Evolutionary conservation across 305 asterid species (phyloP).

Genomic region (Fraxinus platypoda): DNA sequence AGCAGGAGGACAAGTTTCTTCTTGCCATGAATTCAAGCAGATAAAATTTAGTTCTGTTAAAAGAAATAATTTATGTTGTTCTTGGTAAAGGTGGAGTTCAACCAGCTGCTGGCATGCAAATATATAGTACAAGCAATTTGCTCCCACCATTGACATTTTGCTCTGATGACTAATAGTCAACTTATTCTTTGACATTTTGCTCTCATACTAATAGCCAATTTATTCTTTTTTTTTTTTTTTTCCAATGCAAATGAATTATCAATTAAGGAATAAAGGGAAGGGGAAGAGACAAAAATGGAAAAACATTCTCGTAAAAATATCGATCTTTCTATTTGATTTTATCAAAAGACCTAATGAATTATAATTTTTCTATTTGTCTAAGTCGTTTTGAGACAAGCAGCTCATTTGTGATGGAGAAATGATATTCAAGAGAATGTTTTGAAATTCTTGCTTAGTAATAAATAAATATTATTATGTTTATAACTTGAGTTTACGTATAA

Average conservation of each 20-base stretch:
- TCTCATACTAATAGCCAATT: background rate
- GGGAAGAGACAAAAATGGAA: background rate
- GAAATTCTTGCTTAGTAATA: background rate
- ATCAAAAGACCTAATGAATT: background rate
- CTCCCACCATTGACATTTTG: constrained; percentile 8
- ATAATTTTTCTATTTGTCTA: no score
- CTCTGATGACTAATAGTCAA: background rate
- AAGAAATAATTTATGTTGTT: background rate
- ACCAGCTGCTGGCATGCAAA: background rate
- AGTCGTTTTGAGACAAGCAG: background rate
- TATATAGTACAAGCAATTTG: constrained; percentile 1
- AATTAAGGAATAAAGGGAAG: background rate
- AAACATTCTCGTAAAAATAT: background rate
- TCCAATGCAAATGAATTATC: background rate
- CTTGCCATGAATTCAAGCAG: background rate
- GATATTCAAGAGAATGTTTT: background rate
- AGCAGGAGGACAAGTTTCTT: background rate
- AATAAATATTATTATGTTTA: background rate
- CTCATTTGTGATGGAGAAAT: background rate
- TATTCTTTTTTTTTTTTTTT: background rate
- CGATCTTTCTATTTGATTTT: no score
- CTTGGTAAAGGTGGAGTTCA: constrained; percentile 10
- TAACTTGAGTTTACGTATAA: background rate
- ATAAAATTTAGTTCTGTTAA: background rate
- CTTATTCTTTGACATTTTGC: background rate